Percentiles rank a stretch among this genome's conserved stretches.
These are phyloP conservation scores for Pythium biforme DNA, from an alignment of 352 stramenopile species.

Conservation along the genomic window DNA sequence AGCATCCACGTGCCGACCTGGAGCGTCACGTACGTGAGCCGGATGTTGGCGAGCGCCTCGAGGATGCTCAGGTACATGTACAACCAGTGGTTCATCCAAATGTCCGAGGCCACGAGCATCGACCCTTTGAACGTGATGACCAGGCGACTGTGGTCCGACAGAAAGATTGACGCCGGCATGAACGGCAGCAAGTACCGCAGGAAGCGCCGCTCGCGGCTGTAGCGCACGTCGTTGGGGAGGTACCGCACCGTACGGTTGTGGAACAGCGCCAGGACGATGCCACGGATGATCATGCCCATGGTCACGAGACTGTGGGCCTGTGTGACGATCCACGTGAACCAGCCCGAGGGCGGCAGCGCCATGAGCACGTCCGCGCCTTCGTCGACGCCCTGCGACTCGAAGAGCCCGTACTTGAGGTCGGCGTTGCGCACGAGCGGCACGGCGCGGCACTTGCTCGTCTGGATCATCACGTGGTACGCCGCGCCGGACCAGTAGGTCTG, in stretches of 20 bases:
- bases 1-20: constrained; percentile 61
- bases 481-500: constrained; percentile 51
- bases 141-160: constrained; percentile 33
- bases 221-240: constrained; percentile 40
- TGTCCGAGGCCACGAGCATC: constrained; percentile 50
- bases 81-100: constrained; percentile 73
- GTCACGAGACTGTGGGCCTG: constrained; percentile 42
- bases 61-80: constrained; percentile 60
- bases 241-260: constrained; percentile 42
- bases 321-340: constrained; percentile 38
- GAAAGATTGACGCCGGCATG: constrained; percentile 39
- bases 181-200: constrained; percentile 47
- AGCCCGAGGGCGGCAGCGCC: constrained; percentile 38
- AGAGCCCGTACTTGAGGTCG: constrained; percentile 48
- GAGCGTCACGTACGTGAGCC: constrained; percentile 45
- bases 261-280: constrained; percentile 43
- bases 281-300: constrained; percentile 38
- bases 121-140: constrained; percentile 56
- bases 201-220: constrained; percentile 25
- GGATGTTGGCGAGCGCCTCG: constrained; percentile 42
- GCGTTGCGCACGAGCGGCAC: constrained; percentile 34
- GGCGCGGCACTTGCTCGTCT: constrained; percentile 49
- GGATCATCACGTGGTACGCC: constrained; percentile 43
- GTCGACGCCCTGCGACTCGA: constrained; percentile 38
- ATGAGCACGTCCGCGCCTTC: constrained; percentile 41